These are phyloP conservation scores for Ustulina deusta DNA, from an alignment of 2,329 filamentous ascomycete genomes.

Conservation along the genomic window DNA sequence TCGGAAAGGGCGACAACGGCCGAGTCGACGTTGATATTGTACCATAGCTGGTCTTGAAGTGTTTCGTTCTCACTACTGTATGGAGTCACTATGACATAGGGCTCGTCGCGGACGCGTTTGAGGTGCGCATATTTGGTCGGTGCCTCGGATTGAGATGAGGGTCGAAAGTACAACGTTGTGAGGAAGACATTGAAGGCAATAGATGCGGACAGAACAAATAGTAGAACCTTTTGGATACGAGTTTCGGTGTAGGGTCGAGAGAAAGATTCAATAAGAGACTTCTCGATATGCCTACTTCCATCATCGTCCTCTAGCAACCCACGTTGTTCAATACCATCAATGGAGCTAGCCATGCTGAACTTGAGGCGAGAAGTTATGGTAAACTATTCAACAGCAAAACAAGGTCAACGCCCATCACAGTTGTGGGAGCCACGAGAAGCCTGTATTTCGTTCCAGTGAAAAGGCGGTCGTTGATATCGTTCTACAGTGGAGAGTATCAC, in stretches of 20 bases:
- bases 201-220: background rate
- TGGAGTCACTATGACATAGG: conserved; percentile 31
- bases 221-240: background rate
- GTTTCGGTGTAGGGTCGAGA: background rate
- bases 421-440: background rate
- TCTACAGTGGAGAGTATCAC: background rate
- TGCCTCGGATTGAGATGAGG: background rate
- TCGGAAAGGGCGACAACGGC: conserved; percentile 44
- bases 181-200: conserved; percentile 1
- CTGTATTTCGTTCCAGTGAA: background rate
- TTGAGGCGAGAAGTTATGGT: background rate
- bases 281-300: background rate
- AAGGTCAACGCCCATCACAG: background rate
- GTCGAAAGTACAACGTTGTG: background rate
- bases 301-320: conserved; percentile 10
- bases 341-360: conserved; percentile 11
- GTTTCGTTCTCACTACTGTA: conserved; percentile 34
- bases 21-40: conserved; percentile 37
- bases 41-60: conserved; percentile 38
- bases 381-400: background rate
- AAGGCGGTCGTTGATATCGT: background rate
- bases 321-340: conserved; percentile 10
- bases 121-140: conserved; percentile 28
- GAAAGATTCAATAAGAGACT: conserved; percentile 1
- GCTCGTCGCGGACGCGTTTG: conserved; percentile 26